Evolutionary conservation across 2,329 filamentous ascomycete species (phyloP).

Genomic region (Aureobasidium sp.): DNA sequence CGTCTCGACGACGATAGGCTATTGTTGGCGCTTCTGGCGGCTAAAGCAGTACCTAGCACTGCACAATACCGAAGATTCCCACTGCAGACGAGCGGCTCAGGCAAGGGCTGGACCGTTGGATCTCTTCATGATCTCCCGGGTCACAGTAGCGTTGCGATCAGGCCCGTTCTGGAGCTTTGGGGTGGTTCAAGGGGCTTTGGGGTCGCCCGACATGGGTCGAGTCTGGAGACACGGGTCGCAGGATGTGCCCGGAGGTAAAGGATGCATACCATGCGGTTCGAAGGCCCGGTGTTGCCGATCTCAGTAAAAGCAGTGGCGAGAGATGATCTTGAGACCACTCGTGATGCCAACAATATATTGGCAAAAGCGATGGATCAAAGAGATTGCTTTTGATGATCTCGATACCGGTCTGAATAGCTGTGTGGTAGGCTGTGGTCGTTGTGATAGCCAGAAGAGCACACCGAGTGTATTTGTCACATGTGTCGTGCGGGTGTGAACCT

Average conservation of each 20-base stretch:
- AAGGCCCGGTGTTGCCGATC: slow-evolving; percentile 2
- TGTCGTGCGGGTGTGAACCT: background rate
- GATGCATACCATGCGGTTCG: background rate
- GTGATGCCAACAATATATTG: background rate
- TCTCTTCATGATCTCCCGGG: background rate
- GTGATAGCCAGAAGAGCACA: background rate
- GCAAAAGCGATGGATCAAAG: background rate
- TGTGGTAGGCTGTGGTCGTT: background rate
- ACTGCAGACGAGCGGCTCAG: background rate
- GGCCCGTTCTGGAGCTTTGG: background rate
- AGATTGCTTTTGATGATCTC: background rate
- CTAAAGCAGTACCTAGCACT: background rate
- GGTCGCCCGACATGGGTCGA: background rate
- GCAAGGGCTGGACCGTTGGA: slow-evolving; percentile 1
- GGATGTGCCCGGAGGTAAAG: background rate
- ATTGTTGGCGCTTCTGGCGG: slow-evolving; percentile 11
- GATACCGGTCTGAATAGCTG: background rate
- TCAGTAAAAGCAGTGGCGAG: background rate
- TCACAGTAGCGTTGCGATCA: slow-evolving; percentile 7
- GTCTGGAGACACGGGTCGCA: background rate
- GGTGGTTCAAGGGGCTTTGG: background rate
- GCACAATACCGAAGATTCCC: background rate
- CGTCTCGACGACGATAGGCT: slow-evolving; percentile 1
- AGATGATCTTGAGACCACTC: slow-evolving; percentile 1
- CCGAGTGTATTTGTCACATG: slow-evolving; percentile 3